Conservation (phyloP, 202 grass and related monocot genomes). For the Saccharum hybrid region DNA sequence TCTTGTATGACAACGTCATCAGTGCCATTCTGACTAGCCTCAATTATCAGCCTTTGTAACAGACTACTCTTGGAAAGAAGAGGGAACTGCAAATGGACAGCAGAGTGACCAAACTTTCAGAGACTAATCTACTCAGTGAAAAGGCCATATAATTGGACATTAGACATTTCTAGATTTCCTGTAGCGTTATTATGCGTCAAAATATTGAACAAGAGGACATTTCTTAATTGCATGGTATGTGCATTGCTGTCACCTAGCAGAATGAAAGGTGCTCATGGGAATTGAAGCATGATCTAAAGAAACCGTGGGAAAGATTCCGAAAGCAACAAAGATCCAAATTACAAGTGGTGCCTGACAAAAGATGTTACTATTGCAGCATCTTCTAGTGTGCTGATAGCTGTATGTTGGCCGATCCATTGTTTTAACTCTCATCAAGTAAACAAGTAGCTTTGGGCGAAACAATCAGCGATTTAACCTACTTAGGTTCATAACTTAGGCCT, state of each 20-base stretch:
- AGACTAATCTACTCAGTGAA: neutral
- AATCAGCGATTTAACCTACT: neutral
- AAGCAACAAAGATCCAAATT: constrained; percentile 56
- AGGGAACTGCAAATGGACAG: constrained; percentile 71
- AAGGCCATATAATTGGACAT: neutral
- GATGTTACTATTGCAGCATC: constrained; percentile 47
- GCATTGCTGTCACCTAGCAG: constrained; percentile 41
- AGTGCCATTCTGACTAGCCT: constrained; percentile 59
- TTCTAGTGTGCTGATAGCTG: constrained; percentile 54
- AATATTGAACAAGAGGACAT: constrained; percentile 18
- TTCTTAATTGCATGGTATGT: constrained; percentile 26
- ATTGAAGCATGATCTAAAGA: constrained; percentile 36
- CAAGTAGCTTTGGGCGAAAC: neutral
- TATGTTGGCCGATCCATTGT: constrained; percentile 51
- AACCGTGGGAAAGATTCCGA: constrained; percentile 53
- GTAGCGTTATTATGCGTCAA: constrained; percentile 25
- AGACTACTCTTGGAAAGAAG: constrained; percentile 89
- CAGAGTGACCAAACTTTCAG: neutral
- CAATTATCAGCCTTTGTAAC: constrained; percentile 64
- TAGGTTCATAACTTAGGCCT: neutral
- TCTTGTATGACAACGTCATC: constrained; percentile 69
- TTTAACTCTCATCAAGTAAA: constrained; percentile 31
- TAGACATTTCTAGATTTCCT: neutral
- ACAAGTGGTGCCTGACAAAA: constrained; percentile 56
- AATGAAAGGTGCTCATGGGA: constrained; percentile 33